Evolutionary conservation across 192 early-diverging fungal species (phyloP), one percentile per base, ranked within the genome.

Genomic region (Coemansia biformis): DNA sequence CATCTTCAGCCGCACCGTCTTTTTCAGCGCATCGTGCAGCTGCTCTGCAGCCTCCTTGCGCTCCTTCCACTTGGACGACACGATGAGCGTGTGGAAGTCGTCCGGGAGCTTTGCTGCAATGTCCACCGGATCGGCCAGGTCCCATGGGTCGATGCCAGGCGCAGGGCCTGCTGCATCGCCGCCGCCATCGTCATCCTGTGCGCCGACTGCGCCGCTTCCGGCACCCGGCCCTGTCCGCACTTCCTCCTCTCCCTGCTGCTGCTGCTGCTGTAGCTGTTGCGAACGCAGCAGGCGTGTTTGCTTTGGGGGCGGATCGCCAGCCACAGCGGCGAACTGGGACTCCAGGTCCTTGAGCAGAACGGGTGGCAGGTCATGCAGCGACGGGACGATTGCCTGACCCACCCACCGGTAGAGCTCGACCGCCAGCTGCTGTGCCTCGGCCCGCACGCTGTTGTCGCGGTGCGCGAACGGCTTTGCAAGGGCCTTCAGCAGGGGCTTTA

Each of bases 401-500:
- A 99, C 80, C 91, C 92, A 99, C 33, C 87, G 80, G 56, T 92
- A 97, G 44, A 99, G 59, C 73, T 97, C 95, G 32, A 93, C 69
- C 0, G 86, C 78, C 38, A 97, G 63, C 11, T 57, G 54, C 66
- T 77, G 66, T 6, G 90, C 87, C 78, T 99, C 96, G 12, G 78
- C 77, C 37, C 96, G 79, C 12, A 99, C 95, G 39, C 76, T 83
- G 44, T 92, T 94, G 58, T 99, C 96, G 23, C 83, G 83, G 57
- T 98, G 93, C 30, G 86, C 86, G 75, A 99, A 98, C 22, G 96
- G 74, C 58, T 92, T 89, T 22, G 89, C 76, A 22, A 99, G 59
- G 9, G 78, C 73, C 60, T 96, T 96, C 23, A 96, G 42, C 23
- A 98, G 69, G 3, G 84, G 86, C 53, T 93, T 96, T n/a, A 87